Percentiles rank a stretch among this genome's conserved stretches.
Conservation (phyloP, 1,284 basidiomycete genomes). For the Melampsora larici-populina region DNA sequence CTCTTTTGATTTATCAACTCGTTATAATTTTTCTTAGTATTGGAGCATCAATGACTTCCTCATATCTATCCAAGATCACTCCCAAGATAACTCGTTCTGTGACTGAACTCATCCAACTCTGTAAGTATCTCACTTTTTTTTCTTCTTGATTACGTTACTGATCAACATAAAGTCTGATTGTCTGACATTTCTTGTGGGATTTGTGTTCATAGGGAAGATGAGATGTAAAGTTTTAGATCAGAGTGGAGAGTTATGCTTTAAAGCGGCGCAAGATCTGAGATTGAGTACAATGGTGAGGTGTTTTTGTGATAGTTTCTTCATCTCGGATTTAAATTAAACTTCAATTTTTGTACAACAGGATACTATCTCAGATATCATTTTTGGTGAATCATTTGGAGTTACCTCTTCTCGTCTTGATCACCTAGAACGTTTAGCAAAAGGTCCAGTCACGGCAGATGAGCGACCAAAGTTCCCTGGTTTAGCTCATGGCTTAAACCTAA, state of each 20-base stretch:
- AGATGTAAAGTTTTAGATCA: constrained; percentile 30
- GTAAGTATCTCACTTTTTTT: background rate
- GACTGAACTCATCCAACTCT: constrained; percentile 35
- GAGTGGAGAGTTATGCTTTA: constrained; percentile 37
- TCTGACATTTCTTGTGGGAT: background rate
- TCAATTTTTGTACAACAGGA: constrained; percentile 8
- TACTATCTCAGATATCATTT: constrained; percentile 40
- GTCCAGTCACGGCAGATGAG: constrained; percentile 19
- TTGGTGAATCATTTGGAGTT: constrained; percentile 32
- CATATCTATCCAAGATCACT: constrained; percentile 31
- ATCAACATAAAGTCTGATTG: background rate
- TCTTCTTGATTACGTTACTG: background rate
- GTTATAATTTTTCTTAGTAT: background rate
- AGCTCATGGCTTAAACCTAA: constrained; percentile 29
- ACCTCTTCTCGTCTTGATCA: constrained; percentile 20
- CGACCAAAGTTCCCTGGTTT: constrained; percentile 31
- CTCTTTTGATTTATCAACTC: background rate
- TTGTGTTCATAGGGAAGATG: constrained; percentile 29
- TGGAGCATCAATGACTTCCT: constrained; percentile 27
- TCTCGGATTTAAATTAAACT: constrained; percentile 2
- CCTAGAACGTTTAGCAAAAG: constrained; percentile 20
- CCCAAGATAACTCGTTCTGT: constrained; percentile 40
- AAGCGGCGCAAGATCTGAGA: constrained; percentile 42
- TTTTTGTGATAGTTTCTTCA: background rate
- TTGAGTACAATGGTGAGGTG: constrained; percentile 36